phyloP scores from a whole-genome alignment of 169 alveolate species.

The Plasmodium vinckei region DNA sequence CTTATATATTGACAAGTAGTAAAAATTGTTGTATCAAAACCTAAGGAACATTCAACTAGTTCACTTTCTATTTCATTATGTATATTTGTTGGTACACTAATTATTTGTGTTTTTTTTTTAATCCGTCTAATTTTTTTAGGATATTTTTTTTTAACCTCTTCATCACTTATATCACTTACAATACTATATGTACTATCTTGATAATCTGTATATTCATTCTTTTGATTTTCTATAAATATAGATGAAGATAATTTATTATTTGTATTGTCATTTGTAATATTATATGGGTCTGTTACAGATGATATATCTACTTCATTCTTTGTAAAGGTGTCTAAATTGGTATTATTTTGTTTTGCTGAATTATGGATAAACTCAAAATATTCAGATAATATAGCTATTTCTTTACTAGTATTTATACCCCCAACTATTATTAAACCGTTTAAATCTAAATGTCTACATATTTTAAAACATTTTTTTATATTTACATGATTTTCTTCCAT shows the following conservation, averaged over 20 bases:
- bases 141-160: slow-evolving; percentile 34
- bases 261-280: too few relatives aligned
- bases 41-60: slow-evolving; percentile 94
- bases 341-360: not conserved
- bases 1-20: slow-evolving; percentile 94
- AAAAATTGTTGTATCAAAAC: slow-evolving; percentile 96
- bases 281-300: too few relatives aligned
- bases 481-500: slow-evolving; percentile 87
- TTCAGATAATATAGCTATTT: slow-evolving; percentile 95
- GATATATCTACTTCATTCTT: not conserved
- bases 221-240: not conserved
- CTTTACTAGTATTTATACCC: slow-evolving; percentile 96
- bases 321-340: not conserved
- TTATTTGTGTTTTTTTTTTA: slow-evolving; percentile 82
- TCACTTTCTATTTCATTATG: slow-evolving; percentile 95
- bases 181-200: slow-evolving; percentile 24
- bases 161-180: slow-evolving; percentile 64
- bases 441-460: slow-evolving; percentile 89
- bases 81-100: slow-evolving; percentile 96
- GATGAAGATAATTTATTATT: too few relatives aligned
- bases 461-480: slow-evolving; percentile 84
- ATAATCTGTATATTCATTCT: not conserved
- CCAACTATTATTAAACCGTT: slow-evolving; percentile 96
- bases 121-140: slow-evolving; percentile 56
- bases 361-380: slow-evolving; percentile 86